Evolutionary conservation across 495 filamentous ascomycete genomes (phyloP), one percentile per base, ranked within the genome.

Genomic region (Hypoxylon intermedium): DNA sequence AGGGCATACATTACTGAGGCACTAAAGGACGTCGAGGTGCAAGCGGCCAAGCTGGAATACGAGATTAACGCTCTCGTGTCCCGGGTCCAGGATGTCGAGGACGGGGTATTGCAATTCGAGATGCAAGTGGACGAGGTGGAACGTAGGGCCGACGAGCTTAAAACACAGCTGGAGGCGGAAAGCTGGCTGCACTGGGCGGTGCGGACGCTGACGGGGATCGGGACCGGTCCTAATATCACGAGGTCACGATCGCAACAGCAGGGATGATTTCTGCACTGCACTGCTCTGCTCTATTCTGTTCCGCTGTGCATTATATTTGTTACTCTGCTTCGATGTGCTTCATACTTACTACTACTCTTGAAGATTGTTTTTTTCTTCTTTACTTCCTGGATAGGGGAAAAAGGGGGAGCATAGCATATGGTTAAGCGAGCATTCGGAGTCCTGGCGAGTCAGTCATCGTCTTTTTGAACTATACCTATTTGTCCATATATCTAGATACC

Each of bases 41-140:
- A 97, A 36, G 86, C 87, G 5, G 90, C 91, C 16, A 94, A 93
- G 79, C 79, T 98, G 56, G 93, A 98, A 67, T 98, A 98, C 71
- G 95, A 98, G 75, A 84, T 98, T 30, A 83, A 85, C 46, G 88
- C 85, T 18, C 77, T 98, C 18, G 81, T 88, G 43, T 87, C 87
- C 15, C 92, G 90, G 67, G 89, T 97, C 26, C 84, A 89, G 57
- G 94, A 98, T 65, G 88, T 97, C 30, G 93, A 97, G 65, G 86
- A 90, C 44, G 89, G 90, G 0, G 81, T 96, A 7, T 77, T 72
- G 13, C 90, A 94, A 50, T 95, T 95, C 68, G 90, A 89, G 70
- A 80, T 84, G 28, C 88, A 92, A 67, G 92, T 98, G 2, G 78
- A 83, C 36, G 84, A 89, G 47, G 80, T 97, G 16, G 95, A 98